Conservation (phyloP, 305 asterid genomes). For the Fraxinus albicans region DNA sequence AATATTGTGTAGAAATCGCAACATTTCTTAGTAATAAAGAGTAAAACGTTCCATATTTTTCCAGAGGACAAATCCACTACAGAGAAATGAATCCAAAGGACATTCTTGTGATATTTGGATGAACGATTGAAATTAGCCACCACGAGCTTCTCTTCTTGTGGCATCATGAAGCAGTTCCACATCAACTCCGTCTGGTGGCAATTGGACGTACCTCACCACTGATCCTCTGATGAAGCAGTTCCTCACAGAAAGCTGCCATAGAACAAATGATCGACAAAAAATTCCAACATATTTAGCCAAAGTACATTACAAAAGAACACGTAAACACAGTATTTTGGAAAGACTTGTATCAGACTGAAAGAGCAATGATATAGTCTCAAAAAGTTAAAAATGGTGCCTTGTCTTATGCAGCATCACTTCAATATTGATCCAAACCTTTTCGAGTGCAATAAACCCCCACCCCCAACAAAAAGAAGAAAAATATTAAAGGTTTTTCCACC, state of each 20-base stretch:
- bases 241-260: slow-evolving; percentile 84
- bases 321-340: neutral
- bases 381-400: neutral
- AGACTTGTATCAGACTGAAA: neutral
- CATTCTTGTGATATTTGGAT: neutral
- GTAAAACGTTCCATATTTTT: slow-evolving; percentile 5
- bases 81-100: neutral
- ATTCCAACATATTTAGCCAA: neutral
- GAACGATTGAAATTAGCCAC: slow-evolving; percentile 39
- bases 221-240: slow-evolving; percentile 99
- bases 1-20: neutral
- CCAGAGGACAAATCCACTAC: slow-evolving; percentile 1
- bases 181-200: slow-evolving; percentile 98
- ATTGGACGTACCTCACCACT: slow-evolving; percentile 89
- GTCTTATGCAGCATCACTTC: neutral
- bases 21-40: slow-evolving; percentile 19
- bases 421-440: neutral
- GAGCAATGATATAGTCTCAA: neutral
- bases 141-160: slow-evolving; percentile 97
- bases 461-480: neutral
- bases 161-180: slow-evolving; percentile 97
- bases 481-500: neutral
- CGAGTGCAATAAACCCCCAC: neutral
- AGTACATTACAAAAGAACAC: neutral
- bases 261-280: neutral